Conservation (phyloP, 73 alveolate species). For the Paraurostyla sp. region DNA sequence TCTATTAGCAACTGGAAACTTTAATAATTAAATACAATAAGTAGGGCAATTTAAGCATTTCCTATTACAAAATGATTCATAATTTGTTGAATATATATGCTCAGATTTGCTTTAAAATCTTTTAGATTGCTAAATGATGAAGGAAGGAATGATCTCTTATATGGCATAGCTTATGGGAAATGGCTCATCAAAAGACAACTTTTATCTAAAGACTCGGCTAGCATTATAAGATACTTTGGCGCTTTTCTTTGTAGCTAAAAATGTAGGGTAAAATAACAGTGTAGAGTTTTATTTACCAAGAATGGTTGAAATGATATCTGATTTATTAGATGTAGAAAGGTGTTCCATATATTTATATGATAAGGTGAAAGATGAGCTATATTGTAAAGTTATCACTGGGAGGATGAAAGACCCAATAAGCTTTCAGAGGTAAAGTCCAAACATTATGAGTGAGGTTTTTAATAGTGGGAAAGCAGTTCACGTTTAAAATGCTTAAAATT, state of each 20-base stretch:
- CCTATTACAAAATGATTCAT: conserved; percentile 41
- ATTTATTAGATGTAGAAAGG: conserved; percentile 61
- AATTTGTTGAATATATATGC: conserved; percentile 47
- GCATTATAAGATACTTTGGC: conserved; percentile 57
- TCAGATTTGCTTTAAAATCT: conserved; percentile 30
- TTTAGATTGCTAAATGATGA: conserved; percentile 61
- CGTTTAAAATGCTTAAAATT: conserved; percentile 12
- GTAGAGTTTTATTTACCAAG: conserved; percentile 71
- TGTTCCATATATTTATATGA: conserved; percentile 64
- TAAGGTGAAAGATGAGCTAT: conserved; percentile 50
- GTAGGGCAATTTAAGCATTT: conserved; percentile 40
- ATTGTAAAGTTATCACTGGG: conserved; percentile 76
- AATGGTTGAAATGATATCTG: conserved; percentile 61
- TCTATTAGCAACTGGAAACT: neutral
- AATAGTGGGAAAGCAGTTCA: conserved; percentile 50
- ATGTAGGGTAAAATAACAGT: conserved; percentile 19
- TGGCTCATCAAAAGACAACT: conserved; percentile 37
- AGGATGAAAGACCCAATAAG: conserved; percentile 55
- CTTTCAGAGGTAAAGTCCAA: neutral
- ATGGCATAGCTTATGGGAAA: conserved; percentile 58
- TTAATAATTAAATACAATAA: conserved; percentile 1
- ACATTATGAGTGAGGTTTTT: conserved; percentile 54
- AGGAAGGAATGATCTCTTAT: conserved; percentile 52
- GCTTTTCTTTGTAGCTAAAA: conserved; percentile 34
- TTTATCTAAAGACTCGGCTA: conserved; percentile 50